Evolutionary conservation across 352 stramenopile genomes (phyloP).

Genomic region (Pythium dissotocum): DNA sequence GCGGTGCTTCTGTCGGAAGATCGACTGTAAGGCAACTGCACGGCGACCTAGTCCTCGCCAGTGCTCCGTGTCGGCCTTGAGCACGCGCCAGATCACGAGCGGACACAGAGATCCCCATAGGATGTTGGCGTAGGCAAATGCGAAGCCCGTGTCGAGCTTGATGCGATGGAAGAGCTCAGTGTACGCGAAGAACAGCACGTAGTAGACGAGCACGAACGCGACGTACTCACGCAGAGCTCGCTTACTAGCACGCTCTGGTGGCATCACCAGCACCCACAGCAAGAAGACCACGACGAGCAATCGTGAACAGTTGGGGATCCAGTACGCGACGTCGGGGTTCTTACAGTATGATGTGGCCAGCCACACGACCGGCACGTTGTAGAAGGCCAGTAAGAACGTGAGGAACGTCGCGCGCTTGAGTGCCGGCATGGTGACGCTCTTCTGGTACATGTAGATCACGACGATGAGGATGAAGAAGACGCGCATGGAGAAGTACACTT

Average conservation of each 20-base stretch:
- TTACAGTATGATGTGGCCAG: constrained; percentile 24
- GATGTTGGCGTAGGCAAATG: constrained; percentile 36
- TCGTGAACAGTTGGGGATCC: constrained; percentile 36
- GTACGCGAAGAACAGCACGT: constrained; percentile 13
- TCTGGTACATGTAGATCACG: constrained; percentile 67
- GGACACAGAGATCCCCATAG: constrained; percentile 55
- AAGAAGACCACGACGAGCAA: constrained; percentile 37
- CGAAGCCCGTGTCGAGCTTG: constrained; percentile 31
- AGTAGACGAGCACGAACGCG: constrained; percentile 38
- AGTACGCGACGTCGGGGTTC: constrained; percentile 1
- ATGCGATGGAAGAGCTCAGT: constrained; percentile 33
- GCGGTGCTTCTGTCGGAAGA: constrained; percentile 35
- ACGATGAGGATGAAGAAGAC: constrained; percentile 65
- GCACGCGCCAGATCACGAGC: constrained; percentile 65
- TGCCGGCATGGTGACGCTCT: constrained; percentile 54
- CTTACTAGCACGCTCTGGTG: constrained; percentile 47
- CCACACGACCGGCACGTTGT: constrained; percentile 60
- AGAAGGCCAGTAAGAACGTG: constrained; percentile 46
- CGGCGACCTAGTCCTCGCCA: constrained; percentile 65
- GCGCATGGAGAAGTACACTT: constrained; percentile 50
- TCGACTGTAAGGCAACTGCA: constrained; percentile 49
- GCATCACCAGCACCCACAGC: constrained; percentile 42
- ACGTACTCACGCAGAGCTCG: constrained; percentile 64
- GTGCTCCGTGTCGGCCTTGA: constrained; percentile 68
- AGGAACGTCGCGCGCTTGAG: constrained; percentile 45